Evolutionary conservation across 108 stramenopile species (phyloP).

Genomic region (Cyclostephanos tholiformis): DNA sequence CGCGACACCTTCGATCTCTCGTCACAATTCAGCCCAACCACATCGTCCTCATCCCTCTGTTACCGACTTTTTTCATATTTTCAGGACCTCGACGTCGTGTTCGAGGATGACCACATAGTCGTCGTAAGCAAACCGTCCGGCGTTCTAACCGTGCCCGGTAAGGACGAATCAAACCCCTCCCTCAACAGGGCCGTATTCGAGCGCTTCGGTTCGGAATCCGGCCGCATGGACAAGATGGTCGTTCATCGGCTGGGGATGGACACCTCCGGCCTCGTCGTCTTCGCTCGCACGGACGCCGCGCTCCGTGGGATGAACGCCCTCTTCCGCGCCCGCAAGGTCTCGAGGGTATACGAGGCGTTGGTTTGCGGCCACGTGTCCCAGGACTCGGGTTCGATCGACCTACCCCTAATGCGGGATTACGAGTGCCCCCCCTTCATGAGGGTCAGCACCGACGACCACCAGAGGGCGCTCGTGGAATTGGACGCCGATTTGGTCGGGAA

Average conservation of each 20-base stretch:
- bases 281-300: constrained; percentile 69
- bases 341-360: constrained; percentile 78
- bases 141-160: constrained; percentile 74
- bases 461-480: constrained; percentile 66
- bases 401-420: constrained; percentile 82
- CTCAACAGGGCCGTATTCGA: constrained; percentile 74
- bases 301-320: constrained; percentile 66
- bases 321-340: constrained; percentile 75
- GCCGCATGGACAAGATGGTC: constrained; percentile 81
- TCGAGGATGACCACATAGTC: constrained; percentile 82
- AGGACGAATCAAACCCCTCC: constrained; percentile 60
- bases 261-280: constrained; percentile 81
- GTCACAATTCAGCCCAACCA: too few relatives aligned
- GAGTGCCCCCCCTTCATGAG: constrained; percentile 83
- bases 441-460: constrained; percentile 78
- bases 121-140: constrained; percentile 85
- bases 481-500: constrained; percentile 62
- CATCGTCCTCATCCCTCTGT: neutral
- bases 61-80: neutral
- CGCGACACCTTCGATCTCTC: too few relatives aligned
- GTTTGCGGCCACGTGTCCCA: constrained; percentile 75
- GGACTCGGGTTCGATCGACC: constrained; percentile 68
- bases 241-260: constrained; percentile 88
- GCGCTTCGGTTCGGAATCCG: constrained; percentile 56
- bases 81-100: constrained; percentile 77